Conservation (phyloP, 1,284 basidiomycete genomes). For the Trichosporon ovoides region DNA sequence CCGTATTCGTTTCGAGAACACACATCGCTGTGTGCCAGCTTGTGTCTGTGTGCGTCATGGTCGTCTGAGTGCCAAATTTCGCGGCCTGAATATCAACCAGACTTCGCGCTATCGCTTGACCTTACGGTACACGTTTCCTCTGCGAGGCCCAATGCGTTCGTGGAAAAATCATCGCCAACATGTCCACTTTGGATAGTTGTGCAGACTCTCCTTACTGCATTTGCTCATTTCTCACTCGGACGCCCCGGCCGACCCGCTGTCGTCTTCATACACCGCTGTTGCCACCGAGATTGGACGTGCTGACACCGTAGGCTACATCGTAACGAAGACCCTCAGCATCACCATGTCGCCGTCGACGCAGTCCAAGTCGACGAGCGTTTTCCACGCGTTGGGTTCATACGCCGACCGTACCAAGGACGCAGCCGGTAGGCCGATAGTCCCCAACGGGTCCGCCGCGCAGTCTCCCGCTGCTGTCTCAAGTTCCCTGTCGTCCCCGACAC, state of each 20-base stretch:
- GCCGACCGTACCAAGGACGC: slow-evolving; percentile 42
- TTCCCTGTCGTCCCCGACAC: slow-evolving; percentile 10
- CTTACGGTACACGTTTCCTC: not conserved
- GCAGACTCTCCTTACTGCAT: not conserved
- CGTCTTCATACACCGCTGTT: not conserved
- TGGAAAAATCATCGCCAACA: not conserved
- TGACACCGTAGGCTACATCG: not conserved
- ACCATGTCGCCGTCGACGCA: slow-evolving; percentile 15
- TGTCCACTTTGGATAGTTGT: not conserved
- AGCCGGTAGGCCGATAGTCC: not conserved
- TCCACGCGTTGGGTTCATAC: slow-evolving; percentile 45
- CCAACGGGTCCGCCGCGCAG: slow-evolving; percentile 6
- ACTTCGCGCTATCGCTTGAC: not conserved
- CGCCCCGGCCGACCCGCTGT: not conserved
- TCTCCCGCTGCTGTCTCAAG: slow-evolving; percentile 4
- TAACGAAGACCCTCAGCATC: not conserved
- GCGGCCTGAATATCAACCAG: not conserved
- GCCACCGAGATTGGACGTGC: not conserved
- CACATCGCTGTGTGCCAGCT: not conserved
- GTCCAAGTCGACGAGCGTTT: slow-evolving; percentile 32
- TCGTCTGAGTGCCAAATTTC: not conserved
- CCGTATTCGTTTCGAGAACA: too few species aligned
- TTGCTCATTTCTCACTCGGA: not conserved
- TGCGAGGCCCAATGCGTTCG: not conserved
- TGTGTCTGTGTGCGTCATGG: not conserved